Evolutionary conservation across 257 asterid genomes (phyloP).

Genomic region (Fraxinus americana): DNA sequence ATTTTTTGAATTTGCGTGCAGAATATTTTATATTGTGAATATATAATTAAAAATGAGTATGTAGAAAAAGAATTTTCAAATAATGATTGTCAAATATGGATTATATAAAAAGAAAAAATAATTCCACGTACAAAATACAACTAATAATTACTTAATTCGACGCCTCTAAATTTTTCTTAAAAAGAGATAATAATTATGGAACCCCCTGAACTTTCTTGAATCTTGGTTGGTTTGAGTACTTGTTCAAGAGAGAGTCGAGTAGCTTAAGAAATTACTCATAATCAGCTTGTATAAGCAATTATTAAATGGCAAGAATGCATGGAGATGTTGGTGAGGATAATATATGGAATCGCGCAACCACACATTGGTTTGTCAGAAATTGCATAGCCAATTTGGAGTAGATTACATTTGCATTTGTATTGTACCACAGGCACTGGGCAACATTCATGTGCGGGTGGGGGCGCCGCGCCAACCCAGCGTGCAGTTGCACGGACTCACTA

Average conservation of each 20-base stretch:
- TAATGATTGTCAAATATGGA: too few species aligned
- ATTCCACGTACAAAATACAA: not conserved
- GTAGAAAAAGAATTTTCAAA: too few species aligned
- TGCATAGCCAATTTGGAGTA: not conserved
- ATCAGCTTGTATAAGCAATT: too few species aligned
- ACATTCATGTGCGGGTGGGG: not conserved
- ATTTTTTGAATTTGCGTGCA: too few species aligned
- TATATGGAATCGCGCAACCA: not conserved
- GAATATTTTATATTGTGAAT: too few species aligned
- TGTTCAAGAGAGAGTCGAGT: not conserved
- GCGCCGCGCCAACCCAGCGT: not conserved
- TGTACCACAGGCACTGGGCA: not conserved
- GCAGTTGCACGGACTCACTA: not conserved
- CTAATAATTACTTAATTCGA: not conserved
- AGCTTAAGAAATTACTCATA: too few species aligned
- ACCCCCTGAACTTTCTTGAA: too few species aligned
- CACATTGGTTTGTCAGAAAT: conserved; percentile 3
- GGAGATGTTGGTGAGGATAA: not conserved
- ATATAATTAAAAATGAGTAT: too few species aligned
- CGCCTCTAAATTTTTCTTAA: too few species aligned
- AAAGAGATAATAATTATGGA: too few species aligned
- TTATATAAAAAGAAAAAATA: too few species aligned
- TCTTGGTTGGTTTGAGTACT: too few species aligned
- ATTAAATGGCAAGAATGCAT: not conserved
- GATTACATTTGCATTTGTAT: not conserved